phyloP scores from a whole-genome alignment of 2,329 filamentous ascomycete genomes.

The Davidsoniella eucalypti region DNA sequence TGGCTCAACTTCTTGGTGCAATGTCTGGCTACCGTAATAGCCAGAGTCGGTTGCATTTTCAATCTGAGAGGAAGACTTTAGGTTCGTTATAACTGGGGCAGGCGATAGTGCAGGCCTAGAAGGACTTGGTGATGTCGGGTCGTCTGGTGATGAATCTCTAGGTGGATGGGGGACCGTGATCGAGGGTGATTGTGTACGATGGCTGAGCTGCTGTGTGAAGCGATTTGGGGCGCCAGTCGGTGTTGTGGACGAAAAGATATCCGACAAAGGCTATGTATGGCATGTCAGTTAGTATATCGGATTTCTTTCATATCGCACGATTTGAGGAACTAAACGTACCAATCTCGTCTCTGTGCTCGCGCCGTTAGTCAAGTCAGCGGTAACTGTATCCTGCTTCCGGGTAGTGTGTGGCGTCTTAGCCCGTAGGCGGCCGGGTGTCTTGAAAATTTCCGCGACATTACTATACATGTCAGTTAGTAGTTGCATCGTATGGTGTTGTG shows the following conservation, averaged over 20 bases:
- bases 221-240: conserved; percentile 37
- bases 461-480: conserved; percentile 28
- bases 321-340: neutral
- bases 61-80: neutral
- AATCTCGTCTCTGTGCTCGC: neutral
- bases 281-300: neutral
- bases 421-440: conserved; percentile 70
- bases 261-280: conserved; percentile 36
- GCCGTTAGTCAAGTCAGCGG: neutral
- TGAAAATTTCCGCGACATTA: conserved; percentile 89
- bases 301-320: neutral
- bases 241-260: conserved; percentile 37
- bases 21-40: conserved; percentile 50
- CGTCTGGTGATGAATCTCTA: neutral
- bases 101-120: conserved; percentile 5
- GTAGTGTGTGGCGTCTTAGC: conserved; percentile 64
- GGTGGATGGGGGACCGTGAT: neutral
- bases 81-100: neutral
- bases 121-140: conserved; percentile 10
- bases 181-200: conserved; percentile 31
- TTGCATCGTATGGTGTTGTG: neutral
- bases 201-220: conserved; percentile 32
- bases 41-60: conserved; percentile 38
- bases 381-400: conserved; percentile 38
- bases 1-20: conserved; percentile 1